Evolutionary conservation across 2,329 filamentous ascomycete genomes (phyloP), one percentile per base, ranked within the genome.

Genomic region (Cercospora sp.): DNA sequence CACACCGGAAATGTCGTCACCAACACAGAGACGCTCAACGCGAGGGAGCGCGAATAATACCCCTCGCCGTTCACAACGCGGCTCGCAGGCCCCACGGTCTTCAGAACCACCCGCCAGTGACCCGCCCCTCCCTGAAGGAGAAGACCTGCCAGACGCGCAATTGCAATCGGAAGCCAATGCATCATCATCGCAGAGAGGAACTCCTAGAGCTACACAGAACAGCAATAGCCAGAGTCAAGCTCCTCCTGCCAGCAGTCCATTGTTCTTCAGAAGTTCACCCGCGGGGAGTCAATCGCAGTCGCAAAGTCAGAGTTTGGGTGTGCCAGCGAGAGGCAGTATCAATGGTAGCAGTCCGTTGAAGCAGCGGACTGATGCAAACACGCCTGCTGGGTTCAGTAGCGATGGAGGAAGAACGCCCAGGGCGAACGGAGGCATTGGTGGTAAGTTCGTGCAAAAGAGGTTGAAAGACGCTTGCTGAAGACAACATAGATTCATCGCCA

Each of bases 401-500:
- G 86, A 88, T 77, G 89, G 87, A 63, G 88, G 91, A 72, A 85
- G 89, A 68, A 94, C 91, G 48, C 91, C 91, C 7, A 85, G 90
- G 77, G 90, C 91, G 7, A 89, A 86, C 70, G 84, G 81, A 26
- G 82, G 83, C 51, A 82, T 88, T 72, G 88, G 89, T 82, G 91
- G 91, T 92, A 79, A 79, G 83, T 23, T 26, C n/a, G 20, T 53
- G 20, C 12, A 53, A 53, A 9, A 9, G 26, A 40, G 3, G 12
- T 7, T 26, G 18, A 9, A 53, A 40, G 2, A 30, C 8, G 33
- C n/a, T 36, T 68, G 45, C 70, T 79, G 64, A 76, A 63, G 69
- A 20, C 8, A 18, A 61, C 1, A 10, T 73, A 97, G 94, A 94
- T 76, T 98, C 94, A 0, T 98, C 94, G 0, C 94, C 94, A 1